A percentile compares a stretch with the other conserved stretches of the same genome.
phyloP scores from a whole-genome alignment of 1,139 yeast species.

The Candida dubliniensis region DNA sequence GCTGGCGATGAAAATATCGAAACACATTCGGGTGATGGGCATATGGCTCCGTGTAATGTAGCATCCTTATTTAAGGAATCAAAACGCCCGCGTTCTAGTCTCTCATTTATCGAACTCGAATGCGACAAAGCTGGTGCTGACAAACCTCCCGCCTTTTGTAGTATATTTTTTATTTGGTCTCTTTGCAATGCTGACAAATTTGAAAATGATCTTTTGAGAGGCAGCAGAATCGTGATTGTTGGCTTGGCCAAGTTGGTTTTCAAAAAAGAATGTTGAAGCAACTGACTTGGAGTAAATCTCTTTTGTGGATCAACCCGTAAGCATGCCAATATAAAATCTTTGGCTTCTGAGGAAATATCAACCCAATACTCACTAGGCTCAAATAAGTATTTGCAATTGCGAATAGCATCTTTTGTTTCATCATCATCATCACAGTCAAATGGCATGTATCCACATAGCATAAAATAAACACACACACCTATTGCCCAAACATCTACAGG shows the following conservation, averaged over 20 bases:
- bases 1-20: constrained; percentile 30
- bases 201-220: not conserved
- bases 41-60: constrained; percentile 30
- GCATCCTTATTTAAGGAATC: constrained; percentile 14
- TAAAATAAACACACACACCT: constrained; percentile 70
- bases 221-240: not conserved
- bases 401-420: constrained; percentile 66
- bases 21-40: constrained; percentile 31
- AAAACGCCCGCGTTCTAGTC: constrained; percentile 9
- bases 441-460: constrained; percentile 76
- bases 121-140: not conserved
- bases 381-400: constrained; percentile 54
- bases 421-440: constrained; percentile 74
- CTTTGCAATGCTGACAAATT: constrained; percentile 7
- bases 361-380: constrained; percentile 64
- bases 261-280: constrained; percentile 50
- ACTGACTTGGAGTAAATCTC: constrained; percentile 50
- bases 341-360: constrained; percentile 53
- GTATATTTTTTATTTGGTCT: constrained; percentile 7
- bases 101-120: constrained; percentile 1
- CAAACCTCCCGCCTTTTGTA: not conserved
- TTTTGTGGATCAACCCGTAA: constrained; percentile 45
- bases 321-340: constrained; percentile 59
- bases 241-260: not conserved
- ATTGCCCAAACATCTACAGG: constrained; percentile 77